A percentile compares a stretch with the other conserved stretches of the same genome.
These are phyloP conservation scores for Clavaria fumosa DNA, from an alignment of 768 basidiomycete species.

Conservation along the genomic window DNA sequence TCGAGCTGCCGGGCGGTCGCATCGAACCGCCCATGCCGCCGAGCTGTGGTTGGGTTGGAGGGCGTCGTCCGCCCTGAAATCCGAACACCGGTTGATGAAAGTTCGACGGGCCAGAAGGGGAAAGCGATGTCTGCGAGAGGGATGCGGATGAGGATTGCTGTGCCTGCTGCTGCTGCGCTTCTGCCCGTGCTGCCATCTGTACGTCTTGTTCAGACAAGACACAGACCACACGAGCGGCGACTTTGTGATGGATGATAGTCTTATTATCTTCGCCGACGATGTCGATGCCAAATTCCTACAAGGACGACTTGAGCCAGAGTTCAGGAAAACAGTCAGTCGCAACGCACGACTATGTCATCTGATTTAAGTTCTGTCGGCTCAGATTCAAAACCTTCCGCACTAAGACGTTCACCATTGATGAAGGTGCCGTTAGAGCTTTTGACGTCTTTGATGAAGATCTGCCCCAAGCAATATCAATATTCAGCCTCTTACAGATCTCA, in stretches of 20 bases:
- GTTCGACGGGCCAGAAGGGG: constrained; percentile 5
- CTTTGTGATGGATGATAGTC: constrained; percentile 96
- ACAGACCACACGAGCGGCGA: constrained; percentile 86
- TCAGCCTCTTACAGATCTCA: too few relatives aligned
- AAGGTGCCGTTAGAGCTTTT: constrained; percentile 98
- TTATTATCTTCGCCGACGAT: constrained; percentile 98
- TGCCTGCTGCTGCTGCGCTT: constrained; percentile 30
- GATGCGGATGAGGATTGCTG: constrained; percentile 13
- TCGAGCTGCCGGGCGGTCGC: constrained; percentile 43
- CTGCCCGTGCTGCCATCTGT: constrained; percentile 52
- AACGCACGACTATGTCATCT: constrained; percentile 86
- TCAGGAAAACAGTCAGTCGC: constrained; percentile 8
- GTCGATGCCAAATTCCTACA: constrained; percentile 96
- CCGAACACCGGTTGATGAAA: constrained; percentile 20
- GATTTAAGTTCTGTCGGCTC: constrained; percentile 89
- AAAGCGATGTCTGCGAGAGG: constrained; percentile 11
- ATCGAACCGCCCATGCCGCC: constrained; percentile 64
- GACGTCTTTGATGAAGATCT: constrained; percentile 98
- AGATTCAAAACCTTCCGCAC: constrained; percentile 77
- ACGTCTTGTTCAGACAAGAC: constrained; percentile 80
- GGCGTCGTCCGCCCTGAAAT: constrained; percentile 28
- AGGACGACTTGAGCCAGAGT: constrained; percentile 3
- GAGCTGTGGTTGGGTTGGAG: constrained; percentile 45
- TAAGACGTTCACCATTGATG: constrained; percentile 89
- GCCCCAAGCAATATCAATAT: constrained; percentile 7